Evolutionary conservation across 2,329 filamentous ascomycete species (phyloP).

Genomic region (Fusarium luffae): DNA sequence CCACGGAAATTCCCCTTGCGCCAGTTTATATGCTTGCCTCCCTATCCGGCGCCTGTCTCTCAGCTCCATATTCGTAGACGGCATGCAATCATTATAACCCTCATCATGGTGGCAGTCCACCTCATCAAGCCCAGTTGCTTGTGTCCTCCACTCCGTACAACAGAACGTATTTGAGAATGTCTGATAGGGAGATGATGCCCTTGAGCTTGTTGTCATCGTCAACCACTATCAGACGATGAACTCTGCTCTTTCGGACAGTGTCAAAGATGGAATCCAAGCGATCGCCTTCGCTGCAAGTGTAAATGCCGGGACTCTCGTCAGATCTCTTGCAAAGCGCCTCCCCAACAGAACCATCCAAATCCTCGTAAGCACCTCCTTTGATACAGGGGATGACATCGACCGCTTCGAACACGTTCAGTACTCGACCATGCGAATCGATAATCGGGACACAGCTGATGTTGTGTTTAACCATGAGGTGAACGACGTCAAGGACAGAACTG

Average conservation of each 20-base stretch:
- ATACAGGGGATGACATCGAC: constrained; percentile 97
- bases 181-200: constrained; percentile 91
- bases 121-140: constrained; percentile 37
- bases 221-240: constrained; percentile 92
- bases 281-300: constrained; percentile 92
- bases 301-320: constrained; percentile 95
- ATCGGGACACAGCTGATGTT: constrained; percentile 97
- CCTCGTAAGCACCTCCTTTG: constrained; percentile 92
- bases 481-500: constrained; percentile 91
- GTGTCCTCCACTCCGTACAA: constrained; percentile 77
- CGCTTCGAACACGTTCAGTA: constrained; percentile 97
- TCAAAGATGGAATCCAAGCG: constrained; percentile 96
- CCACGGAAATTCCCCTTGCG: constrained; percentile 39
- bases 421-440: constrained; percentile 77
- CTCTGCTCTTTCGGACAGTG: constrained; percentile 92
- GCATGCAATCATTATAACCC: constrained; percentile 42
- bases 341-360: constrained; percentile 85
- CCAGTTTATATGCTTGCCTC: constrained; percentile 43
- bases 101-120: constrained; percentile 18
- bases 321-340: constrained; percentile 88
- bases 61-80: constrained; percentile 28
- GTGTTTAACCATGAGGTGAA: constrained; percentile 89
- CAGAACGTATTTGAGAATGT: constrained; percentile 95
- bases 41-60: constrained; percentile 17
- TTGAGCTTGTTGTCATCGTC: constrained; percentile 88